Base-by-base conservation (phyloP, 2,329 filamentous ascomycete genomes). In the Fusarium xylarioides region DNA sequence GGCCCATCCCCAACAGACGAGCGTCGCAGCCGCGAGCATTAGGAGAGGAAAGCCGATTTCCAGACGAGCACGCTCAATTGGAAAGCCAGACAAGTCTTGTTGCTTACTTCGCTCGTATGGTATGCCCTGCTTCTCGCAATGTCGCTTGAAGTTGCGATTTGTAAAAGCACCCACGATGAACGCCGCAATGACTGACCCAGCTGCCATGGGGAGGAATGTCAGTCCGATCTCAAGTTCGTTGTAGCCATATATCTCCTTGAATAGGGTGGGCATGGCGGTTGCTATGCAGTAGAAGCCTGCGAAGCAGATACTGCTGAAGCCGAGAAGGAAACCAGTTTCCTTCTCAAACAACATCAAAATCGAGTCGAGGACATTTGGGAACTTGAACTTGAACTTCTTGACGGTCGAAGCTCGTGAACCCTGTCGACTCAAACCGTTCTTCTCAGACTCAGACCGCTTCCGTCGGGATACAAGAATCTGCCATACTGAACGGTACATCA, bases 81-180 rank as follows among this genome's bases (percentile, higher is more conserved):
- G 86, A 40, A 89, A 88, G 1, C 80, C 70, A 1, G 80, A 74
- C 18, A 89, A 79, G 67, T 89, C 85, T 37, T 83, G 82, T 70
- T 87, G 86, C 15, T 87, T 86, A 53, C 83, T 87, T 72, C 85
- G 85, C 62, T 86, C 86, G 60, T 91, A 85, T 0, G 84, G 77
- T 15, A 92, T 81, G 15, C 87, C 87, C 1, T 89, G 79, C 10
- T 81, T 83, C 15, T 80, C 78, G 18, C 91, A 91, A 65, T 91
- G 86, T 3, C 91, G 88, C 4, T 86, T 85, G 78, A 91, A 95
- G 79, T 93, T 93, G 81, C 86, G 87, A 79, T 94, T 92, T 40
- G 93, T 86, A 4, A 90, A 73, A 5, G 85, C 84, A 2, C 92
- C 91, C 6, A 83, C 82, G 6, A 83, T 75, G 14, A 83, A 72